Evolutionary conservation across 768 basidiomycete genomes (phyloP).

Genomic region (Holtermannia corniformis): DNA sequence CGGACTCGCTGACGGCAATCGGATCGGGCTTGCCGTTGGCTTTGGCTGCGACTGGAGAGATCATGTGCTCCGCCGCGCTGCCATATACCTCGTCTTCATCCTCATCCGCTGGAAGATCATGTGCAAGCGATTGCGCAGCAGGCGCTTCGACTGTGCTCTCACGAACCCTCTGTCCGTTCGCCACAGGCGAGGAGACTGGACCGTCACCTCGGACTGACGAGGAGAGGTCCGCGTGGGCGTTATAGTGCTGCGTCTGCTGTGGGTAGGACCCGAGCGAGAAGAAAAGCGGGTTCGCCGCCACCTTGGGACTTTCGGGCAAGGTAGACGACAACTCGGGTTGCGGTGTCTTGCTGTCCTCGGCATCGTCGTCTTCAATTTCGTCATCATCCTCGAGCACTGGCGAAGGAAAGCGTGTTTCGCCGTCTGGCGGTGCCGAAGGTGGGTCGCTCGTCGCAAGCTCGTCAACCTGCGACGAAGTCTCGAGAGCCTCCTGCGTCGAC

Average conservation of each 20-base stretch:
- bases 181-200: neutral
- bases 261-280: neutral
- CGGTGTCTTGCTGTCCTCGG: neutral
- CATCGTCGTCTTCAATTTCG: neutral
- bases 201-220: neutral
- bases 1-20: neutral
- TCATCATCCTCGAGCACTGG: neutral
- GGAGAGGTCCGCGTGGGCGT: neutral
- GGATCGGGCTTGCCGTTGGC: neutral
- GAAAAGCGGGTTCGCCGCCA: neutral
- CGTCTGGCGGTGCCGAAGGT: neutral
- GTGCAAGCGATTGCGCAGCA: neutral
- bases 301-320: neutral
- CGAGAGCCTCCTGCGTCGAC: neutral
- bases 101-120: neutral
- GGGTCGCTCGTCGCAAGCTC: neutral
- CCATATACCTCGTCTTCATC: neutral
- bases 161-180: neutral
- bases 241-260: neutral
- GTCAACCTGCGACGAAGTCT: neutral
- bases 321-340: neutral
- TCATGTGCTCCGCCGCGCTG: neutral
- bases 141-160: too few relatives aligned
- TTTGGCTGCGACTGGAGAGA: neutral
- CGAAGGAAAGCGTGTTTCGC: neutral